Evolutionary conservation across 805 yeast species (phyloP), one percentile per base, ranked within the genome.

Genomic region (Saturnispora sanitii): DNA sequence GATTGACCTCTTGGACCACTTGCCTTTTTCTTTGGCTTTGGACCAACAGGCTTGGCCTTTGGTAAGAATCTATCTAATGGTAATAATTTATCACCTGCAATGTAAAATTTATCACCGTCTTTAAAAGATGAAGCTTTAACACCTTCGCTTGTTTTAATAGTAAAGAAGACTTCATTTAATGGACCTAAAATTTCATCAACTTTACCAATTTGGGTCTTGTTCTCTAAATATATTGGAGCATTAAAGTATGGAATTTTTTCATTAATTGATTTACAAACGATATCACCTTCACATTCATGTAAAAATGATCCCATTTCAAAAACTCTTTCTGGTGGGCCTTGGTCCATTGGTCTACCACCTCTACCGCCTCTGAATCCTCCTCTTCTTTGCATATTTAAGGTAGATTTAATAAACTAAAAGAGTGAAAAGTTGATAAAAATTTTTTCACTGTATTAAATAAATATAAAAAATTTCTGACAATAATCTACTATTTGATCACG

Each of bases 111-210:
- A 65, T 92, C 98, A 52, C 97, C 98, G 35, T 77, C 82, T 65
- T 86, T 86, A 74, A 92, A 92, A 40, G 95, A 84, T 28, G 74
- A 65, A 42, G 98, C 96, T 61, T 83, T 92, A 40, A 92, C 92
- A 58, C 99, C 99, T 60, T 92, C 98, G 39, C 83, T 71, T 43
- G 96, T 92, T 67, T 92, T 92, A 53, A 92, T 79, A 29, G 99
- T 92, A 74, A 92, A 92, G 61, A 75, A 90, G n/a, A 92, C 96
- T 66, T 92, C 98, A 61, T 92, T 92, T 60, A 92, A 67, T 36
- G 98, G 97, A 38, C 99, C 99, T 52, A 92, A 73, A 48, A 92
- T 92, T 71, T 92, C 99, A 62, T 92, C 99, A 44, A 92, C 95
- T 64, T 92, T 92, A 55, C 99, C 99, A 36, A 92, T 79, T 59